phyloP scores from a whole-genome alignment of 2,329 filamentous ascomycete genomes.

The Sporothrix inflata region DNA sequence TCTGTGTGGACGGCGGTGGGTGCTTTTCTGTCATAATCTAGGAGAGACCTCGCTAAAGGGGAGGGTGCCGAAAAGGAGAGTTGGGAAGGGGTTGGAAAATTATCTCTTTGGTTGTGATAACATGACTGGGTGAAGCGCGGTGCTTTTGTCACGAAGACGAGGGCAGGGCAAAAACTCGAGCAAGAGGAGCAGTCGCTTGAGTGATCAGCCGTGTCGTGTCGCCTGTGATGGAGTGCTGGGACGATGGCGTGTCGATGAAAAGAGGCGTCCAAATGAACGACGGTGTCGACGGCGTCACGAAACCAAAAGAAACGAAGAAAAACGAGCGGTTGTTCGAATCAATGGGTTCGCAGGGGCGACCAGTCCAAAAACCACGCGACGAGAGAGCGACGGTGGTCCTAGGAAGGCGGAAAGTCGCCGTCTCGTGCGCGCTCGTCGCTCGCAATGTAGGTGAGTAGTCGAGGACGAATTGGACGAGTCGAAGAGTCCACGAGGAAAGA shows the following conservation, averaged over 20 bases:
- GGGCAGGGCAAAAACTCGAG: conserved; percentile 31
- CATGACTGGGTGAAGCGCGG: conserved; percentile 60
- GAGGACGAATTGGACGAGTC: background rate
- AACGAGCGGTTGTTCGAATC: background rate
- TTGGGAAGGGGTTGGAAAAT: conserved; percentile 15
- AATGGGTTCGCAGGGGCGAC: conserved; percentile 3
- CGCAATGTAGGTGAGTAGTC: background rate
- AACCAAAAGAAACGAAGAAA: background rate
- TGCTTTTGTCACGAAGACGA: background rate
- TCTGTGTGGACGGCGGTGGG: conserved; percentile 57
- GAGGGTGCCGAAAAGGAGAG: conserved; percentile 40
- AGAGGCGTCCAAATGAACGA: background rate
- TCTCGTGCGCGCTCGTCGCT: background rate
- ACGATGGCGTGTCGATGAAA: background rate
- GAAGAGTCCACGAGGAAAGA: background rate
- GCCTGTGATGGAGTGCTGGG: background rate
- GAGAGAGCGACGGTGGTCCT: background rate
- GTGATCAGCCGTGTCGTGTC: conserved; percentile 18
- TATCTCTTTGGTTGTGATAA: conserved; percentile 44
- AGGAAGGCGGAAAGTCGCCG: background rate
- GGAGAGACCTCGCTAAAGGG: conserved; percentile 49
- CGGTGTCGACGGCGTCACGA: background rate
- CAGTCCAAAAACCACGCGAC: background rate
- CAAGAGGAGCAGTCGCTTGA: conserved; percentile 11
- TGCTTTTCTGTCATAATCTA: conserved; percentile 68